Evolutionary conservation across 768 basidiomycete genomes (phyloP).

Genomic region (Podaxis sp.): DNA sequence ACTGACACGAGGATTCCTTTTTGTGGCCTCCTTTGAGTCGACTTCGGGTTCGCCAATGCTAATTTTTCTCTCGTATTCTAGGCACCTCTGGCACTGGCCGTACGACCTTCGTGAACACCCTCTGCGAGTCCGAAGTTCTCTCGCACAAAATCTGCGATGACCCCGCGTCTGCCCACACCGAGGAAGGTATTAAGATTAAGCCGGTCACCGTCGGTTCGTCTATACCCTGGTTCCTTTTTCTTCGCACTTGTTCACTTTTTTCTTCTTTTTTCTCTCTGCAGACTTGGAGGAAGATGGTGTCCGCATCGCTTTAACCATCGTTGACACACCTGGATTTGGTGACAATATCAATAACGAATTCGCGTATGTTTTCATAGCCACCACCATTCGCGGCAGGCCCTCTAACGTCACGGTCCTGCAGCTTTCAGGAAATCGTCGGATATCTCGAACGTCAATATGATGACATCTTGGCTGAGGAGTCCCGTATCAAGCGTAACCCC

Average conservation of each 20-base stretch:
- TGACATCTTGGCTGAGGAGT: slow-evolving; percentile 97
- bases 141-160: slow-evolving; percentile 81
- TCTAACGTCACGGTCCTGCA: slow-evolving; percentile 23
- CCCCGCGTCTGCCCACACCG: slow-evolving; percentile 87
- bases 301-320: slow-evolving; percentile 95
- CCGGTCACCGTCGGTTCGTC: slow-evolving; percentile 86
- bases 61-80: slow-evolving; percentile 27
- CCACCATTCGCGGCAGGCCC: background rate
- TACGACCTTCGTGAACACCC: slow-evolving; percentile 98
- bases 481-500: slow-evolving; percentile 98
- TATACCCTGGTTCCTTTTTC: background rate
- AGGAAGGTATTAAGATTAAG: slow-evolving; percentile 93
- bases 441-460: slow-evolving; percentile 99
- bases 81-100: slow-evolving; percentile 97
- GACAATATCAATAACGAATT: slow-evolving; percentile 99
- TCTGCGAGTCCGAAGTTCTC: slow-evolving; percentile 93
- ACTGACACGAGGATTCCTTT: slow-evolving; percentile 8
- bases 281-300: slow-evolving; percentile 99
- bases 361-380: slow-evolving; percentile 55
- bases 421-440: slow-evolving; percentile 95
- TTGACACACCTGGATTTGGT: slow-evolving; percentile 98
- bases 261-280: slow-evolving; percentile 27
- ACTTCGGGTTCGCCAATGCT: slow-evolving; percentile 16
- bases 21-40: slow-evolving; percentile 6
- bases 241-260: slow-evolving; percentile 1